Evolutionary conservation across 106 monocot species (phyloP).

Genomic region (Dactylorhiza incarnata): DNA sequence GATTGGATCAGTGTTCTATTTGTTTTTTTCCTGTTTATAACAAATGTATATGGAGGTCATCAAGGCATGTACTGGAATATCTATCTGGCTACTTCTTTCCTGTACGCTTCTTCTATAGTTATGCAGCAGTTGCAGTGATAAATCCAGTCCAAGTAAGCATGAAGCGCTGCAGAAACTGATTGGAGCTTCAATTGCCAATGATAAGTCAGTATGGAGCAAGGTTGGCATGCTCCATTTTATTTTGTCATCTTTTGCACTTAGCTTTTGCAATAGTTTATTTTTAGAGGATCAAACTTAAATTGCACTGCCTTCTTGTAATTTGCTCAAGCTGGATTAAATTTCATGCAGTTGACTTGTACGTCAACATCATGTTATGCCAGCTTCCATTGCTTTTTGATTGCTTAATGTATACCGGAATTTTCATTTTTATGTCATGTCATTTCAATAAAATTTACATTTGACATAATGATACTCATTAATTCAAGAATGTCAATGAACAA

Average conservation of each 20-base stretch:
- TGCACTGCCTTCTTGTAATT: background rate
- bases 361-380: no score
- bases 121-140: conserved; percentile 50
- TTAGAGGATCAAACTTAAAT: background rate
- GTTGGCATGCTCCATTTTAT: conserved; percentile 21
- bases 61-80: background rate
- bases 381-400: no score
- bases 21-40: background rate
- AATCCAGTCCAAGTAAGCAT: conserved; percentile 42
- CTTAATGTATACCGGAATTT: no score
- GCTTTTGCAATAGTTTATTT: background rate
- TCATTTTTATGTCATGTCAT: no score
- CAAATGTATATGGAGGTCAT: background rate
- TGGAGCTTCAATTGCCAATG: conserved; percentile 59
- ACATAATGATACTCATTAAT: no score
- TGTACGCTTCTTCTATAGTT: conserved; percentile 35
- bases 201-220: conserved; percentile 87
- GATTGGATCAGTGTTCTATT: background rate
- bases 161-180: conserved; percentile 69
- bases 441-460: no score
- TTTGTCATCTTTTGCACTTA: background rate
- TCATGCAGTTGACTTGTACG: background rate
- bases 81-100: background rate
- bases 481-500: no score
- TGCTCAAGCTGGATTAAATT: background rate